A percentile compares a stretch with the other conserved stretches of the same genome.
phyloP scores from a whole-genome alignment of 2,329 filamentous ascomycete species.

The Raffaelea deltoideospora region DNA sequence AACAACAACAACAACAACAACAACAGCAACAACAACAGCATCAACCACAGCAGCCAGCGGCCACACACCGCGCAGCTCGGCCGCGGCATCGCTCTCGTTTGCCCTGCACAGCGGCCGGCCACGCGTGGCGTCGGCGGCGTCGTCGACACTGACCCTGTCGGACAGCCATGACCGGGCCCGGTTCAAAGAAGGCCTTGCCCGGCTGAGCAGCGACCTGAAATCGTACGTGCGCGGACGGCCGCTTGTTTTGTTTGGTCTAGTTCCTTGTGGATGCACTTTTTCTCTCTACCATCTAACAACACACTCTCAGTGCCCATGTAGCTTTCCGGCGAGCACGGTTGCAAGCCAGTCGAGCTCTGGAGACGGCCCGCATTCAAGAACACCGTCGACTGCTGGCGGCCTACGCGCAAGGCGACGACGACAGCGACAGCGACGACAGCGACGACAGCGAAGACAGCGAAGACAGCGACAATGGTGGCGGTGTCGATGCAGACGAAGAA shows the following conservation, averaged over 20 bases:
- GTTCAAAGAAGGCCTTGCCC: constrained; percentile 49
- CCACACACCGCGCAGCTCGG: too few species aligned
- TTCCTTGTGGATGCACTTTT: background rate
- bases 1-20: too few species aligned
- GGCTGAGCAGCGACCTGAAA: constrained; percentile 55
- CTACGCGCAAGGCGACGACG: constrained; percentile 23
- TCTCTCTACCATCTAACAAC: background rate
- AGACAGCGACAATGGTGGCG: constrained; percentile 3
- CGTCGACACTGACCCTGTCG: background rate
- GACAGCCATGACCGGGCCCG: constrained; percentile 41
- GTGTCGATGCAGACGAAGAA: constrained; percentile 17
- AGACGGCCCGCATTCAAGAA: constrained; percentile 60
- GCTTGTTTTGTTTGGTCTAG: background rate
- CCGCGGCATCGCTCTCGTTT: too few species aligned
- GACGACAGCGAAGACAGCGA: constrained; percentile 14
- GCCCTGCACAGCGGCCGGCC: too few species aligned
- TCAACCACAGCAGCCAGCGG: too few species aligned
- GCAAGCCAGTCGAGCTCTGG: constrained; percentile 58
- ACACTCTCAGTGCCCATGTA: constrained; percentile 33
- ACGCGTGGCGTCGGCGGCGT: background rate
- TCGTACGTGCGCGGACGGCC: constrained; percentile 39
- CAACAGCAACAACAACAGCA: background rate
- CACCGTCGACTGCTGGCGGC: constrained; percentile 59
- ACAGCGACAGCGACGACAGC: constrained; percentile 11
- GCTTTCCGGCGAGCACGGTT: constrained; percentile 74